Conservation (phyloP, 1,284 basidiomycete species). For the Flammula alnicola region DNA sequence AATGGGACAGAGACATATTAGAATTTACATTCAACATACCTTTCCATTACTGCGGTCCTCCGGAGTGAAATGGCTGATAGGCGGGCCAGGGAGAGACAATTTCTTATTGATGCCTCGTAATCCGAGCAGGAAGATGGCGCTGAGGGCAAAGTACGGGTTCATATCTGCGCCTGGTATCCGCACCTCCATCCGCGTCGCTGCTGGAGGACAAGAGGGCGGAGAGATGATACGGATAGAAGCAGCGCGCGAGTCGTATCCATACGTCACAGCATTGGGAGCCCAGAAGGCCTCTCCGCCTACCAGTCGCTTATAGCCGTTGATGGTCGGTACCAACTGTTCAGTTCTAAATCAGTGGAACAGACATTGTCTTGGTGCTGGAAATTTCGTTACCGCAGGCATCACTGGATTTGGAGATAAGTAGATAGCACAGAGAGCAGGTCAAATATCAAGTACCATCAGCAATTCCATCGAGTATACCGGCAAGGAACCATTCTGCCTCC, state of each 20-base stretch:
- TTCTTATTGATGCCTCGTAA: conserved; percentile 86
- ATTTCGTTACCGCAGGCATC: conserved; percentile 58
- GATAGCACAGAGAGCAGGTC: neutral
- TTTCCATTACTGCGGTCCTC: conserved; percentile 62
- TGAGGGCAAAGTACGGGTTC: conserved; percentile 89
- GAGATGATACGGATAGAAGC: conserved; percentile 92
- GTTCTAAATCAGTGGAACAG: too few relatives aligned
- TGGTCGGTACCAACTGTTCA: conserved; percentile 90
- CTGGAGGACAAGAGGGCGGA: conserved; percentile 81
- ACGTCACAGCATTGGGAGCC: conserved; percentile 93
- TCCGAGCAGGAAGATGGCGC: conserved; percentile 87
- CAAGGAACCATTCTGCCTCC: conserved; percentile 90
- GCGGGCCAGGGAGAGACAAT: conserved; percentile 70
- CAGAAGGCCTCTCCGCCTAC: conserved; percentile 94
- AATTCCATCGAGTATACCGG: conserved; percentile 88
- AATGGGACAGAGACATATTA: conserved; percentile 3
- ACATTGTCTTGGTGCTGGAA: neutral
- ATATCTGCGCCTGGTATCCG: conserved; percentile 97
- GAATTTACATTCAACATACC: conserved; percentile 41
- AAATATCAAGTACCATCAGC: conserved; percentile 69
- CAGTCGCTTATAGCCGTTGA: conserved; percentile 98
- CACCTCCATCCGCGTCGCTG: conserved; percentile 88
- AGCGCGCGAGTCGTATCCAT: conserved; percentile 93
- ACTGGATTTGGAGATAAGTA: conserved; percentile 40
- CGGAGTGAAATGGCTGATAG: conserved; percentile 63